Evolutionary conservation across 345 rosid genomes (phyloP), one percentile per base, ranked within the genome.

Genomic region (Physaria fendleri): DNA sequence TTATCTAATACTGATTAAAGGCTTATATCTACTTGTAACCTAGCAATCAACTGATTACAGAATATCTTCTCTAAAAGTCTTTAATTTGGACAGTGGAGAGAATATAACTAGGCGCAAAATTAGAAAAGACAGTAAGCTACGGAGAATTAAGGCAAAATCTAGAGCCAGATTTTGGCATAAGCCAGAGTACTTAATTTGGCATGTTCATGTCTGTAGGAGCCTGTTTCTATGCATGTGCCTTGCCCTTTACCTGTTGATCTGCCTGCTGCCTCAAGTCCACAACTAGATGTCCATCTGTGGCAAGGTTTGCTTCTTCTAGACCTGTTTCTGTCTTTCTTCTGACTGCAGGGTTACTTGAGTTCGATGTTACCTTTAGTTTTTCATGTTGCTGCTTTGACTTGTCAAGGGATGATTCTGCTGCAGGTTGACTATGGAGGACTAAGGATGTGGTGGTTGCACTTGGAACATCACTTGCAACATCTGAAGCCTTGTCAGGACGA

Each of bases 311-410:
- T 59, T 74, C 84, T 35, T 78, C 81, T 57, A 48, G 33, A 57
- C 69, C 79, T n/a, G 46, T 48, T 42, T 81, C 92, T 1, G 83
- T 62, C 54, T 84, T 91, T 75, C 81, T 77, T 74, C 78, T 85
- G 6, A 41, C 69, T 47, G 52, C 27, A 44, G 79, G 64, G 64
- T 45, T 65, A 75, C 77, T 66, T 35, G 71, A 68, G 74, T 70
- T 66, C 42, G 73, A 64, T 56, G 61, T 48, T 35, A 78, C 83
- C 69, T 77, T 82, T 64, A 63, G 55, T 70, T 81, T 82, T 42
- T 79, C 92, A 35, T 71, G 80, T 62, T 85, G 46, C 54, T 59
- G 55, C 45, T 59, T 87, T 25, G 39, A 41, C 75, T 62, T 74
- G 30, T 85, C 96, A 45, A 44, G 8, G 35, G 65, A 68, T 5